Conservation (phyloP, 2,329 filamentous ascomycete genomes). For the Thelonectria blattea region DNA sequence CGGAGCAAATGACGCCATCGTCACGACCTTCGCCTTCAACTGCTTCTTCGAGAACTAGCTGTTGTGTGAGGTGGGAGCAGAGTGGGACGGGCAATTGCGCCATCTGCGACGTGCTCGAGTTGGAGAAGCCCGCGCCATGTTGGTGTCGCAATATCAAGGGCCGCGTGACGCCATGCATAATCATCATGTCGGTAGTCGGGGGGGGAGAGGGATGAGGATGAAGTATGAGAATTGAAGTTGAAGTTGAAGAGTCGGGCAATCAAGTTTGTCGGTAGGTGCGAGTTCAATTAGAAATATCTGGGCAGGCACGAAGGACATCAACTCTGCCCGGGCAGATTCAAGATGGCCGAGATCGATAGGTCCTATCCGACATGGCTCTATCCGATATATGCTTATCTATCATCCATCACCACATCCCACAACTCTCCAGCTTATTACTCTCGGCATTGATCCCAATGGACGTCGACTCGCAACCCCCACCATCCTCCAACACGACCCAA, state of each 20-base stretch:
- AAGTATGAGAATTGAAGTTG: not conserved
- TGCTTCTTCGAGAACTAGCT: not conserved
- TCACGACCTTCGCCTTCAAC: not conserved
- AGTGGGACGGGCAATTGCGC: slow-evolving; percentile 30
- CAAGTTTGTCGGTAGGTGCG: too few species aligned
- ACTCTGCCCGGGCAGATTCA: not conserved
- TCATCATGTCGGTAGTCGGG: not conserved
- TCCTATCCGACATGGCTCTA: too few species aligned
- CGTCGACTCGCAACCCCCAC: not conserved
- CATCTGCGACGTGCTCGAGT: slow-evolving; percentile 24
- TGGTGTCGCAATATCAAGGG: slow-evolving; percentile 36
- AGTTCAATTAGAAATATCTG: too few species aligned
- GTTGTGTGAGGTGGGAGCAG: not conserved
- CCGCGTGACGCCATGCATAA: slow-evolving; percentile 33
- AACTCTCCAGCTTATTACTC: not conserved
- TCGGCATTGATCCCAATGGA: not conserved
- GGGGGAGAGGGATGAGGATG: not conserved
- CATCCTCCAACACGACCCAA: not conserved
- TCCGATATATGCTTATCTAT: too few species aligned
- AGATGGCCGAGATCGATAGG: not conserved
- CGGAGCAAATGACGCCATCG: slow-evolving; percentile 35
- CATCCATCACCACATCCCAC: not conserved
- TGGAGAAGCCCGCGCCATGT: slow-evolving; percentile 5
- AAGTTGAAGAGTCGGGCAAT: too few species aligned
- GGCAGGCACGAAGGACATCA: not conserved